Conservation (phyloP, 139 green algal species). For the Trebouxia sp. region DNA sequence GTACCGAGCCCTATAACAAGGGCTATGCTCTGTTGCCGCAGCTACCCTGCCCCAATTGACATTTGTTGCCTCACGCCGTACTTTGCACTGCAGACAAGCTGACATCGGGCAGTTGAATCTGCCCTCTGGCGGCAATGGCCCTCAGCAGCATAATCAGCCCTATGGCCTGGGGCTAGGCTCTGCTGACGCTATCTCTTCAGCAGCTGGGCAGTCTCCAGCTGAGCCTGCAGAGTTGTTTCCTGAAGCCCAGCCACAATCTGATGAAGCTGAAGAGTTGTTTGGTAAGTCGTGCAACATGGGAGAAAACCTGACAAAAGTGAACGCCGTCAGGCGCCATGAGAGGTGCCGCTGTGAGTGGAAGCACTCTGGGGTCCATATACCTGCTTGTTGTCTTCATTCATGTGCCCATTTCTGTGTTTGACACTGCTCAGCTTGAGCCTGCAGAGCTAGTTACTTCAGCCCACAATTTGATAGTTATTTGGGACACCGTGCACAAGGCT, state of each 20-base stretch:
- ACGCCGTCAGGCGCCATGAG: background rate
- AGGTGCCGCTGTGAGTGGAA: too few species aligned
- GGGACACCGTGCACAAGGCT: too few species aligned
- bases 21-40: too few species aligned
- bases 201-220: background rate
- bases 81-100: background rate
- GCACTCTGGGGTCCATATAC: too few species aligned
- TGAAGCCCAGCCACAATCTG: background rate
- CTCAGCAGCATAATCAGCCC: background rate
- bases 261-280: conserved; percentile 24
- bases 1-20: too few species aligned
- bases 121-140: background rate
- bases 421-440: too few species aligned
- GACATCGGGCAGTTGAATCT: conserved; percentile 13
- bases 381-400: too few species aligned
- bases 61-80: background rate
- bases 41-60: too few species aligned
- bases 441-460: too few species aligned
- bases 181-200: conserved; percentile 4
- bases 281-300: background rate
- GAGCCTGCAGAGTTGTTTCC: background rate
- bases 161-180: background rate
- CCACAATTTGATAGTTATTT: too few species aligned
- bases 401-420: too few species aligned
- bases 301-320: background rate